A percentile compares a stretch with the other conserved stretches of the same genome.
These are phyloP conservation scores for Colletotrichum higginsianum DNA, from an alignment of 2,329 filamentous ascomycete species.

Conservation along the genomic window DNA sequence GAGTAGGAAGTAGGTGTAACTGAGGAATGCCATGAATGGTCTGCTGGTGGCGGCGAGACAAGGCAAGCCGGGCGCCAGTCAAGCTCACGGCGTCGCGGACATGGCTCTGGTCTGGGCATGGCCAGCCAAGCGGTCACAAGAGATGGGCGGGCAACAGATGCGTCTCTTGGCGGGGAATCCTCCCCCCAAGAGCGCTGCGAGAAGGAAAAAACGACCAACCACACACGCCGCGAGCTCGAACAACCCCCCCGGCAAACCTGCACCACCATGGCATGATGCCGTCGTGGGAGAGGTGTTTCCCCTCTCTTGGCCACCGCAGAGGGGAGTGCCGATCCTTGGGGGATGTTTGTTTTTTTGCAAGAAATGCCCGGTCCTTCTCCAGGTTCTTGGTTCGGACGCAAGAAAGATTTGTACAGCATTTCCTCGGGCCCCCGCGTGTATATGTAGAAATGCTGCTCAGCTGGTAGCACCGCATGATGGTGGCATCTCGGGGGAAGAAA, in stretches of 20 bases:
- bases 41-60: neutral
- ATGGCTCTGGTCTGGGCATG: neutral
- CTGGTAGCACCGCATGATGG: too few species aligned
- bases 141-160: slow-evolving; percentile 28
- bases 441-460: neutral
- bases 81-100: slow-evolving; percentile 11
- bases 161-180: neutral
- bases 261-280: slow-evolving; percentile 10
- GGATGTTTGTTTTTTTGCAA: too few species aligned
- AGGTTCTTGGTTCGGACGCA: too few species aligned
- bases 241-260: neutral
- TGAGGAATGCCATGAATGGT: neutral
- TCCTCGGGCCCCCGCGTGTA: too few species aligned
- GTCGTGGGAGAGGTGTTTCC: neutral
- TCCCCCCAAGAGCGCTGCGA: neutral
- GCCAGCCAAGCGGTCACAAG: slow-evolving; percentile 20
- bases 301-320: slow-evolving; percentile 6
- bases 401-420: too few species aligned
- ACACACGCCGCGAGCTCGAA: neutral
- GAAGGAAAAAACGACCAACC: neutral
- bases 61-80: neutral
- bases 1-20: too few species aligned
- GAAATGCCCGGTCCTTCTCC: too few species aligned
- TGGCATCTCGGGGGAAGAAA: neutral
- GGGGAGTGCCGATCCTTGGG: slow-evolving; percentile 1